A percentile compares a stretch with the other conserved stretches of the same genome.
Evolutionary conservation across 2,329 filamentous ascomycete genomes (phyloP).

Genomic region (Endothia cerciana): DNA sequence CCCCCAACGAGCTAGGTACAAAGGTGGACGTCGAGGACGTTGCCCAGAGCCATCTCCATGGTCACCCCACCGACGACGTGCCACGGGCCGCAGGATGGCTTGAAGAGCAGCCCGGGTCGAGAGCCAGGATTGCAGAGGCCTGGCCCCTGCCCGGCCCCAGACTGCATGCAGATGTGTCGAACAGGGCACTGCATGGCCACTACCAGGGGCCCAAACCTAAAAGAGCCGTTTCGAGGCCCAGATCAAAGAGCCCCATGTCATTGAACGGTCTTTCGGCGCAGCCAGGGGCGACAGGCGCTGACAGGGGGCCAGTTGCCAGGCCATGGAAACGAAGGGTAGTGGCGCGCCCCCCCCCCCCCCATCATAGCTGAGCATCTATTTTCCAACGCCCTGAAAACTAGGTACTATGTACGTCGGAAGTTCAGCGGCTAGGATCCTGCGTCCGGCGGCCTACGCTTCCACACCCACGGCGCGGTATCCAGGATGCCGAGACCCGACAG

Average conservation of each 20-base stretch:
- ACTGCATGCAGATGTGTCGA: conserved; percentile 25
- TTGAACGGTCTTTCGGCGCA: conserved; percentile 19
- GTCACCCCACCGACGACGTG: conserved; percentile 7
- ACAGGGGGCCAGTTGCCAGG: conserved; percentile 16
- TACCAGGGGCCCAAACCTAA: conserved; percentile 14
- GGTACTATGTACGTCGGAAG: not conserved
- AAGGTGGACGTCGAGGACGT: not conserved
- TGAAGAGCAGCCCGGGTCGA: conserved; percentile 3
- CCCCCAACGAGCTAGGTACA: not conserved
- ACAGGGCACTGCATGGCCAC: conserved; percentile 12
- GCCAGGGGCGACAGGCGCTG: conserved; percentile 8
- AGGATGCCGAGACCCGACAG: not conserved
- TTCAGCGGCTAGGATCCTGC: conserved; percentile 9
- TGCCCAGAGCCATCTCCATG: conserved; percentile 22
- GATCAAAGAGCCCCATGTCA: conserved; percentile 17
- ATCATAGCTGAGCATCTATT: conserved; percentile 16
- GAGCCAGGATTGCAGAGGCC: conserved; percentile 16
- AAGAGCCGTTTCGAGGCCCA: conserved; percentile 24
- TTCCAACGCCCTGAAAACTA: not conserved
- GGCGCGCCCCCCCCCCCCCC: not conserved
- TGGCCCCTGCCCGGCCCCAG: conserved; percentile 20
- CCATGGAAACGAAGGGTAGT: conserved; percentile 20
- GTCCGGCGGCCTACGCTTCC: conserved; percentile 6
- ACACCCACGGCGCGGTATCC: conserved; percentile 1
- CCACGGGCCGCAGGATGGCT: conserved; percentile 31